These are phyloP conservation scores for Fusarium poae DNA, from an alignment of 2,329 filamentous ascomycete species.

Conservation along the genomic window DNA sequence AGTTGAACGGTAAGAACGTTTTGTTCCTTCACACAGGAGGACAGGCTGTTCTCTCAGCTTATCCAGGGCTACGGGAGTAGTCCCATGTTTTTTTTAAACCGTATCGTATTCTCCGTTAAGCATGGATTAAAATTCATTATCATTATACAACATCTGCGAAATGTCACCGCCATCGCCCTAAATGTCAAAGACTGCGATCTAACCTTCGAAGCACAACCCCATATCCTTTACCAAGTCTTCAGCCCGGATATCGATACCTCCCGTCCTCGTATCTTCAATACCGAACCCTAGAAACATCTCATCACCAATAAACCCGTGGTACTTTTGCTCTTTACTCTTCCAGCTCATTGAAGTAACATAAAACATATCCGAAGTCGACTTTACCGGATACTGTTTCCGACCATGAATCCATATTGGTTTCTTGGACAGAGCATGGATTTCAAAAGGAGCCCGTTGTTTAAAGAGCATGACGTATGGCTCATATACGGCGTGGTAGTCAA, in stretches of 20 bases:
- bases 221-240: slow-evolving; percentile 61
- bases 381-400: slow-evolving; percentile 52
- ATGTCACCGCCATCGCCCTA: background rate
- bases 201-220: slow-evolving; percentile 42
- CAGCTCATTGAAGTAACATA: slow-evolving; percentile 70
- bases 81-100: background rate
- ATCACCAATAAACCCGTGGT: slow-evolving; percentile 70
- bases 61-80: slow-evolving; percentile 9
- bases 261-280: slow-evolving; percentile 64
- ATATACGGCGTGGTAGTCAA: slow-evolving; percentile 64
- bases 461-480: slow-evolving; percentile 69
- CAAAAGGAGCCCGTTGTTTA: slow-evolving; percentile 61
- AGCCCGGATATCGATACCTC: slow-evolving; percentile 64
- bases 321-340: slow-evolving; percentile 61
- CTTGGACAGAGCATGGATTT: slow-evolving; percentile 62
- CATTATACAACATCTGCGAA: background rate
- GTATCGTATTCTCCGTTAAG: background rate
- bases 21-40: slow-evolving; percentile 34
- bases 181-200: background rate
- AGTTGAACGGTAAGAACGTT: slow-evolving; percentile 14
- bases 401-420: slow-evolving; percentile 70
- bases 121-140: background rate
- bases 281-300: slow-evolving; percentile 68
- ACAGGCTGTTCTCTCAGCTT: slow-evolving; percentile 23
- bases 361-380: slow-evolving; percentile 64